Conservation (phyloP, 306 rosid genomes). For the Canavalia ensiformis region DNA sequence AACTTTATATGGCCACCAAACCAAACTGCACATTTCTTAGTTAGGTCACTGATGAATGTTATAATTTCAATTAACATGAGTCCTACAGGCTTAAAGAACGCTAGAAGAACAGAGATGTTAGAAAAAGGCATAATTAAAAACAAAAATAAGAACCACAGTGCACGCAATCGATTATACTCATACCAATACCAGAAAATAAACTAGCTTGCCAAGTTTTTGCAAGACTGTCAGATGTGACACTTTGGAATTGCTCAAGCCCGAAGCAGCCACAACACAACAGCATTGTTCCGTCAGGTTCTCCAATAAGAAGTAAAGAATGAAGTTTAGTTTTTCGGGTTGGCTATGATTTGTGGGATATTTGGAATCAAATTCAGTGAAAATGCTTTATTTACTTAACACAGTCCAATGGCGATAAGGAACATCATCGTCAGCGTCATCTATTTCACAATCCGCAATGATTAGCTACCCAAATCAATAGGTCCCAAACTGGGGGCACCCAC, state of each 20-base stretch:
- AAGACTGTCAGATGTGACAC: constrained; percentile 38
- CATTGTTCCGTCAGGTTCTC: constrained; percentile 70
- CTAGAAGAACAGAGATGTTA: background rate
- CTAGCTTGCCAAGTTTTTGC: constrained; percentile 26
- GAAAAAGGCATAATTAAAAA: no score
- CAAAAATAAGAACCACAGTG: background rate
- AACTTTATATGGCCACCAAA: constrained; percentile 20
- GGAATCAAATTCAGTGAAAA: constrained; percentile 49
- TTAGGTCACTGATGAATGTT: background rate
- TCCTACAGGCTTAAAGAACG: background rate
- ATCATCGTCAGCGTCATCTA: constrained; percentile 47
- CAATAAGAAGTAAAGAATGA: constrained; percentile 55
- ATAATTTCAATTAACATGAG: background rate
- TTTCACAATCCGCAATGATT: constrained; percentile 77
- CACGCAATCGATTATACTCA: background rate
- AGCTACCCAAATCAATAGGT: constrained; percentile 82
- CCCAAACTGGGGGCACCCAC: constrained; percentile 63
- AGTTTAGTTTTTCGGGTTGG: background rate
- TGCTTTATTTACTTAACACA: no score
- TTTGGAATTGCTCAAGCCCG: constrained; percentile 57
- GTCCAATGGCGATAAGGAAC: background rate
- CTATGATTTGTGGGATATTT: background rate
- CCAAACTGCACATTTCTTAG: constrained; percentile 1
- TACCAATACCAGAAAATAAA: constrained; percentile 46
- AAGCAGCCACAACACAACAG: constrained; percentile 64